Base-by-base conservation (phyloP, 768 basidiomycete genomes). In the Phallus indusiatus region DNA sequence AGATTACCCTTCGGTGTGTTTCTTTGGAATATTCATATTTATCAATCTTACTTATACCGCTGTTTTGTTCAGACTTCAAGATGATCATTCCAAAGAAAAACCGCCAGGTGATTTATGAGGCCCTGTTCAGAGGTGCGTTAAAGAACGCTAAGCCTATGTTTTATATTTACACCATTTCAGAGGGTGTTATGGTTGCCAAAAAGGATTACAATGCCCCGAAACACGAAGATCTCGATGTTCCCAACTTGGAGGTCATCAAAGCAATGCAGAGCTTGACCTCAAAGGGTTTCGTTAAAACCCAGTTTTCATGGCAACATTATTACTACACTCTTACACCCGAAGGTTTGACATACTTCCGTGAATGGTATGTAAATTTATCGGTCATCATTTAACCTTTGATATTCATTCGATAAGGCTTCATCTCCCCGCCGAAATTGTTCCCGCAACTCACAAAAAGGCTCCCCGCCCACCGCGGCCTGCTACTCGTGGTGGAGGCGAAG, bases 241-340 rank as follows among this genome's bases (percentile, higher is more conserved):
- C 78, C 61, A 85, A 85, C 75, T 78, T 85, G 63, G 75, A 82
- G 72, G 83, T 85, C 66, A 83, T 85, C 80, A 85, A 85, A 78
- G 81, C 81, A 60, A 79, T 81, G 76, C 82, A 83, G 72, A 80
- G 78, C 65, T 74, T 85, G 55, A 85, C 81, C 64, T 84, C 82
- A 59, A 78, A 75, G 67, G 94, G 95, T 59, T 85, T 79, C 74
- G 93, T 98, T 78, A 97, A 97, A 84, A 99, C 96, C 66, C 95
- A 93, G 72, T 98, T 98, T 81, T 93, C 89, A 53, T 99, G 96
- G 96, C 94, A 97, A 71, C 96, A 85, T 81, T 99, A 96, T 77
- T 99, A 98, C 78, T 99, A 98, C 77, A 82, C 84, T 69, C 81
- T 99, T 69, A 99, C 94, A 67, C 86, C 92, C 55, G 96, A 98